Base-by-base conservation (phyloP, 1,284 basidiomycete genomes). In the Ceratobasidium sp. region DNA sequence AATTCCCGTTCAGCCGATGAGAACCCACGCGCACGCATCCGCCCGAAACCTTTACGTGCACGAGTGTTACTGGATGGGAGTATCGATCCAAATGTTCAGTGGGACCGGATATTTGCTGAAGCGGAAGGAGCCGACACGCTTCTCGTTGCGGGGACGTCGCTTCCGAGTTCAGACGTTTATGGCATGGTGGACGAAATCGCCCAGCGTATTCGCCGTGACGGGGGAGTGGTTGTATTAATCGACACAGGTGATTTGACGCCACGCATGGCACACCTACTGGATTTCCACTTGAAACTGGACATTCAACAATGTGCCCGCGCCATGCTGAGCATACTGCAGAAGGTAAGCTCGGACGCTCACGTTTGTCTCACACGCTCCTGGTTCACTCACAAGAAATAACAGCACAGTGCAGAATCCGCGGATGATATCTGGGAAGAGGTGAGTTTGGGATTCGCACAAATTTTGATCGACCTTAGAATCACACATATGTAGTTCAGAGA, bases 241-340 rank as follows among this genome's bases (percentile, higher is more conserved):
- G 30, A 28, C 23, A 28, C 7, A 7, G 51, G 14, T 11, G 23
- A 54, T 16, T 16, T 30, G 21, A 54, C 23, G 8, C n/a, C 51
- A 6, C 6, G 23, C 4, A 12, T 54, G 25, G 48, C 48, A 18
- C 60, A 62, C 11, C 21, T 28, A 9, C 25, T 28, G 25, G 60
- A 62, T 42, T 62, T 62, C 16, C 21, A 46, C 25, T 38, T 62
- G 14, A 8, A 46, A 46, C 16, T 62, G 8, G 60, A 62, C 42
- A 23, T 46, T 18, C 36, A 62, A 18, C 6, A 12, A 7, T 62
- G 38, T 23, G 38, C 60, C 2, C 1, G 14, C 4, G 16, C 36
- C 5, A 23, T 62, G 11, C 5, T 62, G 7, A 6, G 23, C 5
- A 28, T 30, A 21, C n/a, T 44, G 40, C 11, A 62, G 6, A 11